Percentiles rank a stretch among this genome's conserved stretches.
phyloP scores from a whole-genome alignment of 139 green algal species.

The Tetraselmis striata region DNA sequence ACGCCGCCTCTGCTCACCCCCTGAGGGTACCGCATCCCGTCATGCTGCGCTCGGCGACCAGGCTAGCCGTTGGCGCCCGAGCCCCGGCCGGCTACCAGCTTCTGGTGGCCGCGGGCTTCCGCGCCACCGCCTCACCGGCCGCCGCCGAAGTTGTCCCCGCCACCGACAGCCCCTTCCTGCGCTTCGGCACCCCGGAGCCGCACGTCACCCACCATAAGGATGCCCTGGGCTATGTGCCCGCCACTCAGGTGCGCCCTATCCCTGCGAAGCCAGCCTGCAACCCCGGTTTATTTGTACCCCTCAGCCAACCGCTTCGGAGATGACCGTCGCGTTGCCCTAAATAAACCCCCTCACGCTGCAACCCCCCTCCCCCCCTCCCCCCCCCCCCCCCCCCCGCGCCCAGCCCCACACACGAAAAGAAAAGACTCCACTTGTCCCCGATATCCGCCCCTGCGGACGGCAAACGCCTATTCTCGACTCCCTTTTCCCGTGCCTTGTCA shows the following conservation, averaged over 20 bases:
- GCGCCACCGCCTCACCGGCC: not conserved
- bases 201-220: constrained; percentile 46
- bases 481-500: no score
- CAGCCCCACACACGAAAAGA: constrained; percentile 4
- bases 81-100: not conserved
- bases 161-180: constrained; percentile 59
- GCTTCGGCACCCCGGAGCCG: constrained; percentile 68
- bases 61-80: not conserved
- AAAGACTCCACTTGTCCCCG: not conserved
- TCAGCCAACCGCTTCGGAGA: not conserved
- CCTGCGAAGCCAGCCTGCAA: not conserved
- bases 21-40: no score
- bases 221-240: constrained; percentile 64
- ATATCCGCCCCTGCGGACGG: not conserved
- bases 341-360: no score
- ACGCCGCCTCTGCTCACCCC: no score
- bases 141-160: not conserved
- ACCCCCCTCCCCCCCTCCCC: no score
- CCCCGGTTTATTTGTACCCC: not conserved
- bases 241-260: constrained; percentile 70
- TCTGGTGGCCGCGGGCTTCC: not conserved
- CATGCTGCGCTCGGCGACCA: not conserved
- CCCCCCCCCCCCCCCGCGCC: not conserved
- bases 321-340: constrained; percentile 9
- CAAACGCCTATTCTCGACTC: no score